A percentile compares a stretch with the other conserved stretches of the same genome.
Conservation (phyloP, 2,329 filamentous ascomycete species). For the Onygenales sp. region DNA sequence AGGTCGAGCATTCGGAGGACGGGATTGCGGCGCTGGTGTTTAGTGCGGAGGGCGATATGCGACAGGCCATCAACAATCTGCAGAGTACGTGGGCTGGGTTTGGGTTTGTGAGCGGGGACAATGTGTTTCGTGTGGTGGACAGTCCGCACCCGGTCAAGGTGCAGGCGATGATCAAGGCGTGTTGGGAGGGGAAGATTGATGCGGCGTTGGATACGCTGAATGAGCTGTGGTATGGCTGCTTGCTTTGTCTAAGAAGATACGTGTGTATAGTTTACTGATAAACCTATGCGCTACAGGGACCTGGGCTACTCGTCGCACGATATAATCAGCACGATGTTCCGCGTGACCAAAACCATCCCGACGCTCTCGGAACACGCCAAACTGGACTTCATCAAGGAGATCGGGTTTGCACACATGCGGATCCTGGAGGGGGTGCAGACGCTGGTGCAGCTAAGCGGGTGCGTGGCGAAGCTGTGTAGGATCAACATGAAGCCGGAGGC, state of each 20-base stretch:
- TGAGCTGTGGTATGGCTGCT: slow-evolving; percentile 63
- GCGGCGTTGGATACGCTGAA: slow-evolving; percentile 74
- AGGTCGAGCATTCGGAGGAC: slow-evolving; percentile 84
- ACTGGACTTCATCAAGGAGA: slow-evolving; percentile 95
- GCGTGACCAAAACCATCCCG: slow-evolving; percentile 90
- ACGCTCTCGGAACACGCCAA: slow-evolving; percentile 89
- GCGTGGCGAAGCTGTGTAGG: slow-evolving; percentile 80
- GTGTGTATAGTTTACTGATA: not conserved
- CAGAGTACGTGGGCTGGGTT: slow-evolving; percentile 91
- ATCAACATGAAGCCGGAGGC: slow-evolving; percentile 91
- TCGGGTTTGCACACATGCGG: slow-evolving; percentile 98
- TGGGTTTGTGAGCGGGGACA: slow-evolving; percentile 93
- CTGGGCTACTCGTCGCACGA: slow-evolving; percentile 97
- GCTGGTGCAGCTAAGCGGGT: slow-evolving; percentile 84
- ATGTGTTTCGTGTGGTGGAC: slow-evolving; percentile 96
- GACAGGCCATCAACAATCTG: slow-evolving; percentile 96
- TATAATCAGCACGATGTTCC: slow-evolving; percentile 98
- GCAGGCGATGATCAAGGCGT: slow-evolving; percentile 96
- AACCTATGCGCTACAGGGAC: slow-evolving; percentile 38
- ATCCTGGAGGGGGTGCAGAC: slow-evolving; percentile 97
- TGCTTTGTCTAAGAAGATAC: not conserved
- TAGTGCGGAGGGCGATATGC: slow-evolving; percentile 95
- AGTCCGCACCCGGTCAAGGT: slow-evolving; percentile 96
- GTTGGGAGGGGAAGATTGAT: slow-evolving; percentile 85
- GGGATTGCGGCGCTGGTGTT: slow-evolving; percentile 94